Percentiles rank a stretch among this genome's conserved stretches.
phyloP scores from a whole-genome alignment of 805 yeast species.

The Candida ascalaphidarum region DNA sequence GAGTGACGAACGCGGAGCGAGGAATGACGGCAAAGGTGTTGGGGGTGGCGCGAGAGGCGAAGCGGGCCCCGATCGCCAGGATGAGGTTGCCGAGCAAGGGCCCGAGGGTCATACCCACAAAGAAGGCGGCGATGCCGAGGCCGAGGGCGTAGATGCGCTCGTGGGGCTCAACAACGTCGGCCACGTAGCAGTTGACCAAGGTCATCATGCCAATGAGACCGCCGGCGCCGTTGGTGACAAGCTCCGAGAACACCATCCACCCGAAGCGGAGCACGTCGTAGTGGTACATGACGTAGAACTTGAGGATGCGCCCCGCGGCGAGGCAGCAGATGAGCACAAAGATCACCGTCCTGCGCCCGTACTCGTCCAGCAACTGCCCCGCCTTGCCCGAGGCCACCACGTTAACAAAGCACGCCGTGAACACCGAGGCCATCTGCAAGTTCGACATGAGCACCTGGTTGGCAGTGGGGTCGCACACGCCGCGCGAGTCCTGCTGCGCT shows the following conservation, averaged over 20 bases:
- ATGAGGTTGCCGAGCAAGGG: conserved; percentile 43
- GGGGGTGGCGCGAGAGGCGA: neutral
- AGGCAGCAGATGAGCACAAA: conserved; percentile 9
- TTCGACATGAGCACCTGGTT: conserved; percentile 36
- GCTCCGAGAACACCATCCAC: conserved; percentile 33
- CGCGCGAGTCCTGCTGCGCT: conserved; percentile 4
- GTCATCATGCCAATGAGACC: conserved; percentile 49
- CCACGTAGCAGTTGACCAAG: conserved; percentile 57
- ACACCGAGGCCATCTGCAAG: conserved; percentile 36
- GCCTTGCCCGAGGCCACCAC: conserved; percentile 50
- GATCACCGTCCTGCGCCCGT: conserved; percentile 25
- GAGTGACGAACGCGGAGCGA: conserved; percentile 21
- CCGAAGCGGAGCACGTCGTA: conserved; percentile 17
- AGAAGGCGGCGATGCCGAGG: conserved; percentile 47
- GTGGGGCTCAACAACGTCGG: conserved; percentile 63
- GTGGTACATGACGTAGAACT: conserved; percentile 16
- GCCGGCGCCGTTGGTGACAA: conserved; percentile 52
- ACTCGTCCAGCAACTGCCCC: conserved; percentile 28
- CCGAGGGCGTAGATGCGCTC: conserved; percentile 55
- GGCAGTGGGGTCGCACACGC: conserved; percentile 20
- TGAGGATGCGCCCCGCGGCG: conserved; percentile 13
- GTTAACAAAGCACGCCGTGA: conserved; percentile 36
- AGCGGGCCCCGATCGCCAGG: conserved; percentile 1
- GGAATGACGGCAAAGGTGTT: neutral
- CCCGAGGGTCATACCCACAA: conserved; percentile 54